Percentiles rank a stretch among this genome's conserved stretches.
Conservation (phyloP, 2,329 filamentous ascomycete species). For the Xylariales sp. region DNA sequence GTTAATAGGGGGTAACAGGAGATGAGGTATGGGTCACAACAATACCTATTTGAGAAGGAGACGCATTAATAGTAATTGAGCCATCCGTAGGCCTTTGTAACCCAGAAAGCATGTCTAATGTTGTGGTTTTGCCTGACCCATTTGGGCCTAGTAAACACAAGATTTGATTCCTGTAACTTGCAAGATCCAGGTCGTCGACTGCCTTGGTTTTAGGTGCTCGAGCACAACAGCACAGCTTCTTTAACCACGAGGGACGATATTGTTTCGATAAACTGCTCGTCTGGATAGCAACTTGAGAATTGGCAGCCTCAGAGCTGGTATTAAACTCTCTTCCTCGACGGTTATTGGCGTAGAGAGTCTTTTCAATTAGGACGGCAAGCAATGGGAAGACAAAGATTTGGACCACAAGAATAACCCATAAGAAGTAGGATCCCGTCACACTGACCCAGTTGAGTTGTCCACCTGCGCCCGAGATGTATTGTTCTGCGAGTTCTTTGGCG, state of each 20-base stretch:
- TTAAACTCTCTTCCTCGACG: conserved; percentile 46
- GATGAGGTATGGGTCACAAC: not conserved
- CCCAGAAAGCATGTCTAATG: conserved; percentile 74
- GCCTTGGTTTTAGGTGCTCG: conserved; percentile 55
- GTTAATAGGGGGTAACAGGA: not conserved
- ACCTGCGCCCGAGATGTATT: not conserved
- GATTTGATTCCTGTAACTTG: conserved; percentile 69
- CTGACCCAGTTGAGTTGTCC: conserved; percentile 44
- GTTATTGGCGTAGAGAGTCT: conserved; percentile 51
- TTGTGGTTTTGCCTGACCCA: conserved; percentile 77
- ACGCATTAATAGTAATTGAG: conserved; percentile 53
- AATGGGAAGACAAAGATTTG: conserved; percentile 52
- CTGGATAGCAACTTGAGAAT: conserved; percentile 42
- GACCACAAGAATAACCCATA: conserved; percentile 50
- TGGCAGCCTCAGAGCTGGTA: conserved; percentile 33
- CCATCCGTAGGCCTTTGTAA: conserved; percentile 70
- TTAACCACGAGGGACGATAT: conserved; percentile 48
- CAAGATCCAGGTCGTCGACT: conserved; percentile 70
- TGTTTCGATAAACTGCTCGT: conserved; percentile 49
- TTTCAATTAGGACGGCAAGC: conserved; percentile 51
- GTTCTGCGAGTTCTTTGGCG: not conserved
- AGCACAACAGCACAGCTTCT: conserved; percentile 48
- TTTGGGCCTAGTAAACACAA: conserved; percentile 76
- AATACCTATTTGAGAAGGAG: conserved; percentile 59
- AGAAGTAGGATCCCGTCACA: conserved; percentile 41